Percentiles rank a stretch among this genome's conserved stretches.
phyloP scores from a whole-genome alignment of 148 eudicot species.

The Mesembryanthemum crystallinum region DNA sequence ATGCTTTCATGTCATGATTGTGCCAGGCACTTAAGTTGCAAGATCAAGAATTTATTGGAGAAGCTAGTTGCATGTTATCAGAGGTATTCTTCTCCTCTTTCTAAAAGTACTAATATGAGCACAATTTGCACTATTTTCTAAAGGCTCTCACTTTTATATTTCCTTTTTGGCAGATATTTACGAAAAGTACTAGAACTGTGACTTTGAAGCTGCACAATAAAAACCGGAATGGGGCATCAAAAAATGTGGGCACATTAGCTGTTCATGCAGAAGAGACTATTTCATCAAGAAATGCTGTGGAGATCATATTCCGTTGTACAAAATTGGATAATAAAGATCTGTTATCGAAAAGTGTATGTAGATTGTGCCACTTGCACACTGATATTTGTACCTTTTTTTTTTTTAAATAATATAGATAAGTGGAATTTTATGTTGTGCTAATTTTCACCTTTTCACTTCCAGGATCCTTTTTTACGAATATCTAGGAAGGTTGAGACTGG shows the following conservation, averaged over 20 bases:
- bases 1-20: not conserved
- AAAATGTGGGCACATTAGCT: constrained; percentile 53
- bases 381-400: not conserved
- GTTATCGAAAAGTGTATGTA: constrained; percentile 85
- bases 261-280: constrained; percentile 80
- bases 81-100: constrained; percentile 44
- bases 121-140: not conserved
- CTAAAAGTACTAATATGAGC: not conserved
- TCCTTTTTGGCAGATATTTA: constrained; percentile 63
- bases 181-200: constrained; percentile 53
- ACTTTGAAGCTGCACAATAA: constrained; percentile 56
- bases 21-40: constrained; percentile 66
- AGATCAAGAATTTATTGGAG: constrained; percentile 89
- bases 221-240: constrained; percentile 32
- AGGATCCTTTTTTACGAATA: constrained; percentile 95
- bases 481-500: constrained; percentile 77
- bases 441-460: constrained; percentile 20
- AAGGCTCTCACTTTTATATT: not conserved
- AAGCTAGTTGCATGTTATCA: constrained; percentile 72
- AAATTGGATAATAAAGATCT: constrained; percentile 71
- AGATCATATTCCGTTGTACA: constrained; percentile 58
- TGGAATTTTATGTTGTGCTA: constrained; percentile 13
- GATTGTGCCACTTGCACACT: not conserved
- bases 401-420: no score
- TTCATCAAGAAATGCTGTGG: constrained; percentile 64